Percentiles rank a stretch among this genome's conserved stretches.
Evolutionary conservation across 1,284 basidiomycete genomes (phyloP).

Genomic region (Ustanciosporium gigantosporum): DNA sequence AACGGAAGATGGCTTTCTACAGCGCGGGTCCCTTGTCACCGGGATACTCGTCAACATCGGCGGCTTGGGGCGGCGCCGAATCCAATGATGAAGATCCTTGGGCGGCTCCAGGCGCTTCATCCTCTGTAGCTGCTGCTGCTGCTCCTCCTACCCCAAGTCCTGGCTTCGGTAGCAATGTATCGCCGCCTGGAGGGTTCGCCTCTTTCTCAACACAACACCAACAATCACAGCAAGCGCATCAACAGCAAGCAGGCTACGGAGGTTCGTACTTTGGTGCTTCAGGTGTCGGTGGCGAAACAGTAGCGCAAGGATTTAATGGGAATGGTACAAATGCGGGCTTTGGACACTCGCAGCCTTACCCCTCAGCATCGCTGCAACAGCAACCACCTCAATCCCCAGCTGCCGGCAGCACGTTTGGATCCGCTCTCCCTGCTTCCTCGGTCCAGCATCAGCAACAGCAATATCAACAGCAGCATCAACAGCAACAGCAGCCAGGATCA

Average conservation of each 20-base stretch:
- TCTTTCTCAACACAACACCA: slow-evolving; percentile 27
- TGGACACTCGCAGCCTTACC: slow-evolving; percentile 8
- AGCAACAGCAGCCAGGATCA: slow-evolving; percentile 1
- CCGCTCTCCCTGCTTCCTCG: neutral
- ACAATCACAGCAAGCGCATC: slow-evolving; percentile 3
- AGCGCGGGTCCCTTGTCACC: slow-evolving; percentile 36
- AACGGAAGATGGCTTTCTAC: slow-evolving; percentile 41
- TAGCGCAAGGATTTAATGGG: too few relatives aligned
- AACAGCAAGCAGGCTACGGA: slow-evolving; percentile 7
- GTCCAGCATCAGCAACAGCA: neutral
- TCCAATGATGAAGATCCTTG: slow-evolving; percentile 39
- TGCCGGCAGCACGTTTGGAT: neutral
- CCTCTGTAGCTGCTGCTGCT: slow-evolving; percentile 4
- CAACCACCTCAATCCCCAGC: neutral
- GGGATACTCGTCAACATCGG: slow-evolving; percentile 29
- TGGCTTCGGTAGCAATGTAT: slow-evolving; percentile 5
- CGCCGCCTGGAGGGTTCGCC: slow-evolving; percentile 17
- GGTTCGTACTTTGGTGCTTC: slow-evolving; percentile 12
- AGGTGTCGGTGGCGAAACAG: neutral
- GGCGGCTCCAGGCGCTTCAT: slow-evolving; percentile 20
- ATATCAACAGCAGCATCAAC: slow-evolving; percentile 2
- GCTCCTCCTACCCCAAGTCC: slow-evolving; percentile 1
- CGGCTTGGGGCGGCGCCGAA: slow-evolving; percentile 40
- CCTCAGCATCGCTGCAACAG: neutral
- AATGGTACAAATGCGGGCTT: neutral